A percentile compares a stretch with the other conserved stretches of the same genome.
Conservation (phyloP, 805 yeast species). For the Kodamaea fukazawae region DNA sequence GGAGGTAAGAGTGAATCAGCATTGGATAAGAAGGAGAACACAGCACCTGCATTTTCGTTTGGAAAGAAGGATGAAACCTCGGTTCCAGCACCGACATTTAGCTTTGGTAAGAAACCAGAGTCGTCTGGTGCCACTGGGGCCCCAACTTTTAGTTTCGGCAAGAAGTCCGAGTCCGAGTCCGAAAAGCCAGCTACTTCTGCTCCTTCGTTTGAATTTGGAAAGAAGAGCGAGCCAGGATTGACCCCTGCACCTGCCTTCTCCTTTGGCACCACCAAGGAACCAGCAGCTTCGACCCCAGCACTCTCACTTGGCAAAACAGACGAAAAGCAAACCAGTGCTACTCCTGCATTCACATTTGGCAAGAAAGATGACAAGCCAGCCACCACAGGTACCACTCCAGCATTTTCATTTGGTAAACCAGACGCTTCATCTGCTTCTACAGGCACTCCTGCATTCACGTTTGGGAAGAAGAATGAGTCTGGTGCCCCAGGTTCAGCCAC, state of each 20-base stretch:
- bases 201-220: neutral
- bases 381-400: neutral
- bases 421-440: neutral
- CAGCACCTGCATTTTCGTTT: constrained; percentile 4
- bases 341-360: constrained; percentile 18
- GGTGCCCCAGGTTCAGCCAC: constrained; percentile 5
- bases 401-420: constrained; percentile 1
- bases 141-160: too few species aligned
- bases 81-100: constrained; percentile 2
- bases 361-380: constrained; percentile 1
- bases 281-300: constrained; percentile 3
- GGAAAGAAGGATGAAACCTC: constrained; percentile 3
- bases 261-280: constrained; percentile 1
- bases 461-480: constrained; percentile 13
- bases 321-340: neutral
- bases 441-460: constrained; percentile 15
- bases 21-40: neutral
- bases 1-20: constrained; percentile 12
- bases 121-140: too few species aligned
- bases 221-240: neutral
- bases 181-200: too few species aligned
- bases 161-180: too few species aligned
- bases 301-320: constrained; percentile 2
- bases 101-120: too few species aligned
- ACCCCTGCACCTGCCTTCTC: constrained; percentile 1